Conservation (phyloP, 2,329 filamentous ascomycete species). For the Claviceps sp. region DNA sequence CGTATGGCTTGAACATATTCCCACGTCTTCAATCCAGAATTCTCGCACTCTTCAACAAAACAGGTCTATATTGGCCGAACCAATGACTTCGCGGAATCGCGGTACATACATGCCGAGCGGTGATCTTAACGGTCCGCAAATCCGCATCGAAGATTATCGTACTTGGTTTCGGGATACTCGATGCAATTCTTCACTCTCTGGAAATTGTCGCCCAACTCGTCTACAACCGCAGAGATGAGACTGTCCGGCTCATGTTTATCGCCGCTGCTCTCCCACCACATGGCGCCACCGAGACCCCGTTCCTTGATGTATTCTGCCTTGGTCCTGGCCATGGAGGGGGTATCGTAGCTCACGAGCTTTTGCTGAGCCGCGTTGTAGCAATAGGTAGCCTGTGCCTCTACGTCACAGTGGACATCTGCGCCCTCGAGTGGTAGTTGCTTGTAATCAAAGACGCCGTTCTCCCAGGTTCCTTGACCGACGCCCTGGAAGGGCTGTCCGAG, state of each 20-base stretch:
- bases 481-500: slow-evolving; percentile 57
- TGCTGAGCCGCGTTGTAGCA: slow-evolving; percentile 53
- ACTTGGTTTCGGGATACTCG: slow-evolving; percentile 51
- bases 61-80: too few species aligned
- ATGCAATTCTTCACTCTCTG: slow-evolving; percentile 45
- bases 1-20: too few species aligned
- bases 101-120: not conserved
- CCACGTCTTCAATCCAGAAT: too few species aligned
- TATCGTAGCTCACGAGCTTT: slow-evolving; percentile 72
- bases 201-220: slow-evolving; percentile 43
- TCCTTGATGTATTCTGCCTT: slow-evolving; percentile 63
- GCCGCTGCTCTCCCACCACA: slow-evolving; percentile 92
- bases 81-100: too few species aligned
- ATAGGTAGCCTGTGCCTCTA: slow-evolving; percentile 55
- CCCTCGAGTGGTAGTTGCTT: slow-evolving; percentile 65
- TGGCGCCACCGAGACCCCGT: slow-evolving; percentile 65
- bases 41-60: too few species aligned
- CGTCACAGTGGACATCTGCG: slow-evolving; percentile 50
- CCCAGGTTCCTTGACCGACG: slow-evolving; percentile 69
- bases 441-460: slow-evolving; percentile 77
- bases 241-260: slow-evolving; percentile 55
- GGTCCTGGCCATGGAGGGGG: slow-evolving; percentile 45
- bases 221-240: slow-evolving; percentile 53
- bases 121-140: slow-evolving; percentile 30
- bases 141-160: slow-evolving; percentile 52